Base-by-base conservation (phyloP, 805 yeast species). In the Candida morakotiae region DNA sequence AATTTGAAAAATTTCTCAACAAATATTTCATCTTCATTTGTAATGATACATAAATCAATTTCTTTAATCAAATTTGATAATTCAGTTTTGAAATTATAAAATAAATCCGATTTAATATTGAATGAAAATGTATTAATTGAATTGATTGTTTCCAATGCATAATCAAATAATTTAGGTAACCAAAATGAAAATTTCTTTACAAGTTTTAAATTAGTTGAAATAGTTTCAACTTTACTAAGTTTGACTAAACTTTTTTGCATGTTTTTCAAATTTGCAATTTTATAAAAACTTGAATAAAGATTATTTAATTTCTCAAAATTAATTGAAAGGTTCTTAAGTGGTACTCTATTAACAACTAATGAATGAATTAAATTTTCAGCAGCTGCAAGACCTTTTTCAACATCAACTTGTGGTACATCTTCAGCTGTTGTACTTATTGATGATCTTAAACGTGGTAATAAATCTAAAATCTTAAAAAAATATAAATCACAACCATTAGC, bases 371-470 rank as follows among this genome's bases (percentile, higher is more conserved):
- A 54, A 54, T 87, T 81, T 50, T 91, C 97, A 2, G 79, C 64
- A 7, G 80, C 79, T 7, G 88, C 87, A 49, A 87, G 64, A 26
- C 88, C 94, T 46, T 81, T 81, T 43, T 79, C 83, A 21, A 85
- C 73, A 53, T 84, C 94, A 2, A 74, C 64, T 10, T 71, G 73
- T 3, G 96, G 93, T 17, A 86, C 78, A 48, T 87, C 97, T 6
- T 77, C 83, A 7, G 80, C 73, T 10, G 80, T 75, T 10, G 67
- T 67, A 2, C 77, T 58, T 9, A 81, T 79, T 2, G 85, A 64
- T 14, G 81, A 73, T 50, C 95, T 73, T 39, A 91, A 62, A 31
- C 91, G 69, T 3, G 97, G 97, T 30, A 91, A 58, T 19, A 89
- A 53, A 48, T 93, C 98, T 25, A 93, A 59, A 7, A 87, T 57